Base-by-base conservation (phyloP, 2,329 filamentous ascomycete species). In the Alternaria hordeiaustralica region DNA sequence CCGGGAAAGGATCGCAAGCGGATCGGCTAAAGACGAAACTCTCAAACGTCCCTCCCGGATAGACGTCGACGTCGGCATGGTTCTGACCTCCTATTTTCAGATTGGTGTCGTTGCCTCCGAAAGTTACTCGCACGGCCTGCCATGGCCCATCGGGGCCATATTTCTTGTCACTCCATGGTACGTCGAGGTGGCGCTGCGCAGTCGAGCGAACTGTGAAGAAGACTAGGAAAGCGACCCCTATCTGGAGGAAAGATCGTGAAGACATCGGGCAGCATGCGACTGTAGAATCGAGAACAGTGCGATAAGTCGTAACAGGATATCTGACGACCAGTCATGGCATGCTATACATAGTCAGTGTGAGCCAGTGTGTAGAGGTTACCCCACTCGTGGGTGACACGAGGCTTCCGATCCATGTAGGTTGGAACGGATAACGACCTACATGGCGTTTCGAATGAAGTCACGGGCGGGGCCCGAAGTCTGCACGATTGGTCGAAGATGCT, bases 121-220 rank as follows among this genome's bases (percentile, higher is more conserved):
- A 46, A 15, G 43, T 62, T 25, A 65, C 55, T 11, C 44, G 53
- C 8, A 71, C 63, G 5, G 67, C 67, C 13, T 72, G 69, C 67
- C 67, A 72, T 4, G 67, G 69, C 5, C 70, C 70, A 62, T 71
- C 69, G 3, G 69, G 69, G 1, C 67, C 69, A 30, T 66, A 70
- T 4, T 50, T 53, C 11, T 58, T 23, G 3, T 28, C 28, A 43
- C 63, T 69, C 67, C 70, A 72, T 25, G 65, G 62, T 5, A 80
- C 78, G 2, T 12, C 44, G 4, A 23, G 21, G 44, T 46, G n/a
- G 20, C 44, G 3, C 44, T 46, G 44, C 20, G 20, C 20, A 13
- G 23, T 8, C 12, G 44, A 46, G 6, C 20, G 20, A 8, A 23
- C 20, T 46, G 7, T 23, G 20, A 23, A 23, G 11, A 46, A 46